Base-by-base conservation (phyloP, 2,329 filamentous ascomycete genomes). In the Fusarium domesticum region DNA sequence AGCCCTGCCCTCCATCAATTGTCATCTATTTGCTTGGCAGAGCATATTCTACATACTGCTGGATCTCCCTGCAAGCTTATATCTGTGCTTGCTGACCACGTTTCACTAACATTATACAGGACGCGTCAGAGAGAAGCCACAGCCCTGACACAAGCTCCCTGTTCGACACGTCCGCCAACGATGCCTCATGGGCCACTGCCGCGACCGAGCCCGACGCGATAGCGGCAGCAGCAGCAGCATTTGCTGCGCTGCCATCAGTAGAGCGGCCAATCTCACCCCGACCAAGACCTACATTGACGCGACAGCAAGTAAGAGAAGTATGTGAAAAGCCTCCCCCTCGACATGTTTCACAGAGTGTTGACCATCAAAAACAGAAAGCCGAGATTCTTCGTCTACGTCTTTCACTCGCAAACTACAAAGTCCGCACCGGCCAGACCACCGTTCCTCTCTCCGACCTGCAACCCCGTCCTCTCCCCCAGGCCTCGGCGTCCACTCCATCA, bases 371-470 rank as follows among this genome's bases (percentile, higher is more conserved):
- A 15, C 37, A 86, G 76, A 77, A 79, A 66, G 83, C 82, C 16
- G 78, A 85, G 59, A 78, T 81, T 37, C 71, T 90, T 35, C 77
- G 77, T 39, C 74, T 88, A 8, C 78, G 85, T n/a, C 77, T 91
- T 14, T 75, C 78, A 19, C 76, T 89, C 16, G 87, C 85, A 12
- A 78, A 78, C 59, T 90, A 89, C 72, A 90, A 90, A 67, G 73
- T 91, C 53, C 77, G 76, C 45, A 90, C 86, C 2, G 82, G 85
- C 47, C 87, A 91, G 65, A 77, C 81, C 42, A 70, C 78, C 45
- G 74, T 87, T 19, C 83, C 85, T 2, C 75, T 88, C 48, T 73
- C 81, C 43, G 68, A 78, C 35, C 71, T 89, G 16, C 70, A 81
- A 57, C 60, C 44, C 19, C 63, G 59, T 37, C 66, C 65, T 6